Conservation (phyloP, 768 basidiomycete species). For the Glaciozyma martinii region DNA sequence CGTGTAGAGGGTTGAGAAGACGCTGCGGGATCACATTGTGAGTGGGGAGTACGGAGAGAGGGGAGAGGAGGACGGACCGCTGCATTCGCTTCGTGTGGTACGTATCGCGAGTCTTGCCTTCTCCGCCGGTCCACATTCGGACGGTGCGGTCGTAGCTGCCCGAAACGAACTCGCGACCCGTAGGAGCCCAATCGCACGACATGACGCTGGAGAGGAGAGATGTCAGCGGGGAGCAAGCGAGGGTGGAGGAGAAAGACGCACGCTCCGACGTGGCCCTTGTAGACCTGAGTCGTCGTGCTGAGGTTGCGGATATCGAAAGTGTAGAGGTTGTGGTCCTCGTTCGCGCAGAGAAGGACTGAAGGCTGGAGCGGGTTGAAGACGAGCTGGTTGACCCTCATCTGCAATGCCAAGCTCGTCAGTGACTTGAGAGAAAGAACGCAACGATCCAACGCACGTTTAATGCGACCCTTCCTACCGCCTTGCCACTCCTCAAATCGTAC, state of each 20-base stretch:
- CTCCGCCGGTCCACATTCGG: slow-evolving; percentile 81
- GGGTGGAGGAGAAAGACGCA: background rate
- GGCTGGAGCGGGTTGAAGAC: slow-evolving; percentile 96
- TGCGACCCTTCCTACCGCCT: slow-evolving; percentile 80
- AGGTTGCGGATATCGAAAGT: slow-evolving; percentile 91
- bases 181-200: slow-evolving; percentile 95
- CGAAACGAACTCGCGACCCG: slow-evolving; percentile 87
- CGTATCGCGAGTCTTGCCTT: slow-evolving; percentile 70
- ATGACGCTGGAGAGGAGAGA: slow-evolving; percentile 62
- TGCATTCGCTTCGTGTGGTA: slow-evolving; percentile 99
- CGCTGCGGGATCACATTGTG: slow-evolving; percentile 45
- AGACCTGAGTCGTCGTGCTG: slow-evolving; percentile 72
- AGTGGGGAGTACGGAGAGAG: background rate
- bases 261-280: slow-evolving; percentile 81
- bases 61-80: slow-evolving; percentile 48
- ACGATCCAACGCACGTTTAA: slow-evolving; percentile 72
- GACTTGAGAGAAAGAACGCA: background rate
- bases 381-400: slow-evolving; percentile 82
- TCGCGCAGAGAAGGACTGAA: slow-evolving; percentile 82
- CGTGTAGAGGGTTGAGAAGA: slow-evolving; percentile 79
- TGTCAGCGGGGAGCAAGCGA: background rate
- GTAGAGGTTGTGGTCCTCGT: slow-evolving; percentile 96
- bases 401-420: background rate
- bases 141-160: slow-evolving; percentile 95
- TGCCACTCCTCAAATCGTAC: slow-evolving; percentile 93